These are phyloP conservation scores for Plantago elongata DNA, from an alignment of 257 asterid species.

Conservation along the genomic window DNA sequence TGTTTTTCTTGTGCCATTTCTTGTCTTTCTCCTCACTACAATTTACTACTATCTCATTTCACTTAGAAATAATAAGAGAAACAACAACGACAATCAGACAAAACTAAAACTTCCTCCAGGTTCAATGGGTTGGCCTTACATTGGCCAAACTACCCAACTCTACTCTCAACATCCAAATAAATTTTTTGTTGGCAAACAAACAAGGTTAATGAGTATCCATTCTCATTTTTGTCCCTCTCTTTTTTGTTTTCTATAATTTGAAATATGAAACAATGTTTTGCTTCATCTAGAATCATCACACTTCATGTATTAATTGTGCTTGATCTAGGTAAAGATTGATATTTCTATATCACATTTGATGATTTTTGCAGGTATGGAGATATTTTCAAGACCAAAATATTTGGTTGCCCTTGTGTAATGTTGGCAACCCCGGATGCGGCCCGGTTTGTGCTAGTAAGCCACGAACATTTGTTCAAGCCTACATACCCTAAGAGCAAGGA, in stretches of 20 bases:
- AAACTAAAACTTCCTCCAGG: conserved; percentile 70
- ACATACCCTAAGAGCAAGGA: conserved; percentile 82
- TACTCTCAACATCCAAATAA: conserved; percentile 70
- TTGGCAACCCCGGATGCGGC: conserved; percentile 88
- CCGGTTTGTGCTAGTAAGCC: conserved; percentile 59
- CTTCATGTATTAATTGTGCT: no score
- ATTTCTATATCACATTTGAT: background rate
- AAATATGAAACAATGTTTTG: no score
- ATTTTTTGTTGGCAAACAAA: conserved; percentile 48
- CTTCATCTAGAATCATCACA: no score
- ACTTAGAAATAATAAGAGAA: conserved; percentile 20
- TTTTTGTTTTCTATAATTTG: no score
- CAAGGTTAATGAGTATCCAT: conserved; percentile 35
- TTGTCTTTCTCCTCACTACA: conserved; percentile 23
- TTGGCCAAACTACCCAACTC: conserved; percentile 82
- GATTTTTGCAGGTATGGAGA: conserved; percentile 57
- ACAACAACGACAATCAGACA: conserved; percentile 4
- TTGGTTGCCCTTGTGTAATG: conserved; percentile 87
- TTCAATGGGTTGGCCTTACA: conserved; percentile 82
- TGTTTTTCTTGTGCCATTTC: conserved; percentile 20
- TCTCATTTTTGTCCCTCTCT: no score
- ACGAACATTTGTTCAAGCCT: conserved; percentile 81
- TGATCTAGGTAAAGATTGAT: background rate
- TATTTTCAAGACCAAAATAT: conserved; percentile 69
- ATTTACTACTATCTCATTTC: conserved; percentile 22